Evolutionary conservation across 2,329 filamentous ascomycete genomes (phyloP).

Genomic region (Botryotinia narcissicola): DNA sequence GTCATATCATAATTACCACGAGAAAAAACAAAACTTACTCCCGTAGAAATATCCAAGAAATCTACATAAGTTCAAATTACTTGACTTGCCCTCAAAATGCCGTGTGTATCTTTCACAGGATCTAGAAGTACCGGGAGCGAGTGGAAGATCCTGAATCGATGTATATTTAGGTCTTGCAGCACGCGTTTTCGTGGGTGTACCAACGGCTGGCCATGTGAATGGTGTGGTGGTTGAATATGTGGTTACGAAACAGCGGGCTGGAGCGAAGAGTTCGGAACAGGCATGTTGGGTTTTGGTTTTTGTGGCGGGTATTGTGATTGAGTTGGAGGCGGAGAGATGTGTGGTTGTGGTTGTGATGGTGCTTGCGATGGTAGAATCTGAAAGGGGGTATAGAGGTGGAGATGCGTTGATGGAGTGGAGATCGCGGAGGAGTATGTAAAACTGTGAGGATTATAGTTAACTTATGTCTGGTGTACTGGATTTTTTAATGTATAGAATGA

Average conservation of each 20-base stretch:
- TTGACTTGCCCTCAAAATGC: not conserved
- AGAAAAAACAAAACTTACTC: not conserved
- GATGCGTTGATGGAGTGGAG: not conserved
- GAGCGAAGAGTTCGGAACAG: not conserved
- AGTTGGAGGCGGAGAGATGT: not conserved
- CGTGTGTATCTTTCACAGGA: not conserved
- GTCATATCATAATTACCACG: too few relatives aligned
- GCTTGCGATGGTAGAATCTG: not conserved
- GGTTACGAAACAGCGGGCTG: not conserved
- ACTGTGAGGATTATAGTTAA: not conserved
- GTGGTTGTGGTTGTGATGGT: not conserved
- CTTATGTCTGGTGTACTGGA: not conserved
- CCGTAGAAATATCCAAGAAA: not conserved
- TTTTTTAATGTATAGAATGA: not conserved
- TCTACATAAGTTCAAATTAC: rapidly evolving
- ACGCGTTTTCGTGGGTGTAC: not conserved
- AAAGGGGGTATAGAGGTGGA: not conserved
- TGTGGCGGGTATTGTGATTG: not conserved
- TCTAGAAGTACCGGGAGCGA: not conserved
- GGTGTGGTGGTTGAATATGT: not conserved
- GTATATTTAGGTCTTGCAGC: not conserved
- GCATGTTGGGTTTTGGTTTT: not conserved
- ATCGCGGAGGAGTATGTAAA: not conserved
- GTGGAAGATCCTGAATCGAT: not conserved
- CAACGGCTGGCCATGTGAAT: not conserved